Evolutionary conservation across 148 eudicot genomes (phyloP).

Genomic region (Rhododendron kiyosumense): DNA sequence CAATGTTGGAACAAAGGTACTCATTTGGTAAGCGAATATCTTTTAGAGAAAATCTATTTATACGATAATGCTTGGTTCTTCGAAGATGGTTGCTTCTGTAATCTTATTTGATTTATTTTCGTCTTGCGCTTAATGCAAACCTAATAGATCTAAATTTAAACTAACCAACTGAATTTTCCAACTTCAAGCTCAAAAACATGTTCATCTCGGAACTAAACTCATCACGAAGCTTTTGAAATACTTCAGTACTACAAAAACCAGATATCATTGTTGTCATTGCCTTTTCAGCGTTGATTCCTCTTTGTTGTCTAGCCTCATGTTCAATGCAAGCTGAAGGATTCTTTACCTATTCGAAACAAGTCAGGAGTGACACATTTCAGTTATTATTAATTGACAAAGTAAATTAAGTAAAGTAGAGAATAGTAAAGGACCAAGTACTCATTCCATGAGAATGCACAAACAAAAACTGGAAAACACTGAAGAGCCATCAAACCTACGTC

Average conservation of each 20-base stretch:
- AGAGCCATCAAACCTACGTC: background rate
- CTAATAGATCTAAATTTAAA: no score
- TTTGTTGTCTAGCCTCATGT: constrained; percentile 90
- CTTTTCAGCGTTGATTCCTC: constrained; percentile 71
- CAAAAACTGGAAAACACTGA: background rate
- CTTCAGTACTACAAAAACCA: constrained; percentile 82
- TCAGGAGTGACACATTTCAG: background rate
- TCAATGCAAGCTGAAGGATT: constrained; percentile 64
- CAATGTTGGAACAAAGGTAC: no score
- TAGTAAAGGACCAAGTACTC: background rate
- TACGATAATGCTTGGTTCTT: no score
- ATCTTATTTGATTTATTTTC: no score
- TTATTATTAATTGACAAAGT: no score
- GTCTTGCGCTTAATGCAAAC: no score
- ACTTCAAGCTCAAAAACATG: constrained; percentile 87
- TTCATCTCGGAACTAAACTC: constrained; percentile 90
- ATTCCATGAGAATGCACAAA: background rate
- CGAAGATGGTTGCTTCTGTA: no score
- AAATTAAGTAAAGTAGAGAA: no score
- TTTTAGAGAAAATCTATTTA: no score
- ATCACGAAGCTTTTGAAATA: constrained; percentile 81
- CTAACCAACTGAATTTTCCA: constrained; percentile 88
- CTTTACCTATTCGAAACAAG: constrained; percentile 41
- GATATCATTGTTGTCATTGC: constrained; percentile 95
- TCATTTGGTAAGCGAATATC: no score